These are phyloP conservation scores for Lipomyces oligophaga DNA, from an alignment of 805 yeast genomes.

Conservation along the genomic window DNA sequence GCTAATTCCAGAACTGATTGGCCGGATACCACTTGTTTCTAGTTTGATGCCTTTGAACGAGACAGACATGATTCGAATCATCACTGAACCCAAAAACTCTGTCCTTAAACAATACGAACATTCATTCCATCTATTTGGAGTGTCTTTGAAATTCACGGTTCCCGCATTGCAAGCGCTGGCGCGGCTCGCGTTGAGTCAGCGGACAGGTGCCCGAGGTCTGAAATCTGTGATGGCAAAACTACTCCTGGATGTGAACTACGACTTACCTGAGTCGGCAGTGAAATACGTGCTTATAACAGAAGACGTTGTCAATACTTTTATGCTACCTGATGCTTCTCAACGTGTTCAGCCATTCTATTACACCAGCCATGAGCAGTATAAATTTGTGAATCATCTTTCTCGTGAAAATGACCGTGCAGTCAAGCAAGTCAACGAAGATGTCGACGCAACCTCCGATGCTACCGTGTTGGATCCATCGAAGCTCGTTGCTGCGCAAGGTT, in stretches of 20 bases:
- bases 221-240: conserved; percentile 48
- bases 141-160: conserved; percentile 47
- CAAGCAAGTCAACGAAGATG: too few relatives aligned
- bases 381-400: conserved; percentile 15
- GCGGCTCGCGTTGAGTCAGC: conserved; percentile 47
- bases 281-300: conserved; percentile 49
- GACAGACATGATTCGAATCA: conserved; percentile 47
- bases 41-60: conserved; percentile 47
- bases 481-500: too few relatives aligned
- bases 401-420: conserved; percentile 16
- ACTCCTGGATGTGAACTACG: conserved; percentile 43
- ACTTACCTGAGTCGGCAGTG: conserved; percentile 56
- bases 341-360: conserved; percentile 27
- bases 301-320: conserved; percentile 36
- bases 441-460: not conserved
- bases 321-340: conserved; percentile 8
- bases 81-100: conserved; percentile 56
- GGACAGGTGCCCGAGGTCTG: conserved; percentile 61
- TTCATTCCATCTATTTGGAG: conserved; percentile 52
- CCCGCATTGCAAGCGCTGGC: conserved; percentile 51
- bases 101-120: conserved; percentile 52
- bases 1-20: conserved; percentile 56
- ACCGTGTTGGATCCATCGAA: not conserved
- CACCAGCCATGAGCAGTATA: conserved; percentile 21
- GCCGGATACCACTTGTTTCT: conserved; percentile 55